phyloP scores from a whole-genome alignment of 2,329 filamentous ascomycete genomes.

The Fusarium palustre region DNA sequence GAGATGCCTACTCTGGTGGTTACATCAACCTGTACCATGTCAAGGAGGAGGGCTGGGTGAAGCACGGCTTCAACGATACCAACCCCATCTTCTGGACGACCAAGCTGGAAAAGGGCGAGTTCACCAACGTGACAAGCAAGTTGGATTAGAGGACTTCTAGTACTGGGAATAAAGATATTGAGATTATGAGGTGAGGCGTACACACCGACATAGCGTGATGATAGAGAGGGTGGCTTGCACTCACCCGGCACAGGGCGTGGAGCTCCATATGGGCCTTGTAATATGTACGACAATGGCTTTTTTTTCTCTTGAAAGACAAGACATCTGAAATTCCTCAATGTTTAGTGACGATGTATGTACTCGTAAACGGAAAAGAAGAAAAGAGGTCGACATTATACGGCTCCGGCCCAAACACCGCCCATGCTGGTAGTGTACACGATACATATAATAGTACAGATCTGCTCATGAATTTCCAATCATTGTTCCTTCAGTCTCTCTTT shows the following conservation, averaged over 20 bases:
- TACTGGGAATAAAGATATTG: slow-evolving; percentile 15
- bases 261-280: slow-evolving; percentile 40
- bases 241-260: slow-evolving; percentile 9
- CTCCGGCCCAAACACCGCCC: neutral
- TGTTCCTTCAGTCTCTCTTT: slow-evolving; percentile 34
- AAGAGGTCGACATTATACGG: slow-evolving; percentile 24
- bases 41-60: slow-evolving; percentile 98
- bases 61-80: slow-evolving; percentile 97
- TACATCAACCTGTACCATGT: slow-evolving; percentile 99
- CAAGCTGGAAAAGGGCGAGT: slow-evolving; percentile 98
- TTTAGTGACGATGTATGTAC: slow-evolving; percentile 13
- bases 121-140: slow-evolving; percentile 90
- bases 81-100: slow-evolving; percentile 99
- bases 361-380: slow-evolving; percentile 3
- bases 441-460: slow-evolving; percentile 11
- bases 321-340: slow-evolving; percentile 9
- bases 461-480: neutral
- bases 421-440: neutral
- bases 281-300: slow-evolving; percentile 48
- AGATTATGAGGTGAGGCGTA: slow-evolving; percentile 9
- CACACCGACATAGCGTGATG: slow-evolving; percentile 20
- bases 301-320: slow-evolving; percentile 43
- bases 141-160: slow-evolving; percentile 61
- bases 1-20: slow-evolving; percentile 98
- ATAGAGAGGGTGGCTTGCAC: slow-evolving; percentile 37